Evolutionary conservation across 306 rosid species (phyloP).

Genomic region (Cucurbita ficifolia): DNA sequence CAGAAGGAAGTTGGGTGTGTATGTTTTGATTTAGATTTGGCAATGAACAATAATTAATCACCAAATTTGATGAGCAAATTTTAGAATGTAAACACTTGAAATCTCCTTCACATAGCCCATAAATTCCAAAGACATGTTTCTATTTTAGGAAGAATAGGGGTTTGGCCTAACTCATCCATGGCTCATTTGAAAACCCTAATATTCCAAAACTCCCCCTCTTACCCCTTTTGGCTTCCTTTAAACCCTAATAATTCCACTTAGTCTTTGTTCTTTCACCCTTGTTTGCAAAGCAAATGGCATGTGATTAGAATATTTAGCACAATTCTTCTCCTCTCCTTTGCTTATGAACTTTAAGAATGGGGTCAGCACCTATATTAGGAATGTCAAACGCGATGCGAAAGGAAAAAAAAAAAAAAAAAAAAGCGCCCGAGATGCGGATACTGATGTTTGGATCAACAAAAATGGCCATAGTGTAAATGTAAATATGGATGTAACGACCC

Average conservation of each 20-base stretch:
- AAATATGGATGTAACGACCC: no score
- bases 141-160: not conserved
- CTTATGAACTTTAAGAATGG: not conserved
- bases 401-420: not conserved
- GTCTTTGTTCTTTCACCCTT: not conserved
- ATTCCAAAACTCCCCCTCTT: not conserved
- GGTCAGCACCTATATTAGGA: not conserved
- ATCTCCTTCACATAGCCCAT: not conserved
- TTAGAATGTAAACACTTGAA: not conserved
- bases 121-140: not conserved
- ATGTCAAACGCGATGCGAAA: not conserved
- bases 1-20: not conserved
- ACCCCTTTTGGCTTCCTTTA: not conserved
- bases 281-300: not conserved
- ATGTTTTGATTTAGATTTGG: not conserved
- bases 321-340: not conserved
- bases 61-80: not conserved
- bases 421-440: not conserved
- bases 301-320: not conserved
- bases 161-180: slow-evolving; percentile 1
- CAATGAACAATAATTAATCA: not conserved
- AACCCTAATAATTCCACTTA: not conserved
- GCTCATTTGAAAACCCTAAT: not conserved
- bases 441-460: not conserved
- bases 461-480: no score